These are phyloP conservation scores for Paxillus rubicundulus DNA, from an alignment of 768 basidiomycete genomes.

Conservation along the genomic window DNA sequence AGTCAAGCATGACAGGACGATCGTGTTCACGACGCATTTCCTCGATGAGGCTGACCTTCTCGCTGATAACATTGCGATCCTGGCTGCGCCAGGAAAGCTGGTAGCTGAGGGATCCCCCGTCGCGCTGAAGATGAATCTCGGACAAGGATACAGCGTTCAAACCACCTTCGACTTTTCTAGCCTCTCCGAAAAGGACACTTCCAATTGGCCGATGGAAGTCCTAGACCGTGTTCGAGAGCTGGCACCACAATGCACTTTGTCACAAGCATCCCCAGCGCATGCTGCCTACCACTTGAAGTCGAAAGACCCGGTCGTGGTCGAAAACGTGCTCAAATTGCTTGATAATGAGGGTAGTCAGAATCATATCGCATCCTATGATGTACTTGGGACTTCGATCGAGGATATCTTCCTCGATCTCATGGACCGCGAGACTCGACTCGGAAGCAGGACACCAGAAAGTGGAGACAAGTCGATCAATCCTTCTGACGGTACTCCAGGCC, in stretches of 20 bases:
- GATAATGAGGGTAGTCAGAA: constrained; percentile 41
- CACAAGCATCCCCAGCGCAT: constrained; percentile 43
- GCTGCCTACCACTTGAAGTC: constrained; percentile 57
- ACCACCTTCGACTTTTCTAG: constrained; percentile 45
- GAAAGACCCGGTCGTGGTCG: constrained; percentile 54
- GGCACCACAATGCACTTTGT: constrained; percentile 44
- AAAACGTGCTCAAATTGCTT: constrained; percentile 53
- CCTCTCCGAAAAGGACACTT: constrained; percentile 24
- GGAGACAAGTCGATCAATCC: constrained; percentile 19
- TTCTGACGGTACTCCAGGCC: neutral
- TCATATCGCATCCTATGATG: constrained; percentile 54
- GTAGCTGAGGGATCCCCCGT: constrained; percentile 76
- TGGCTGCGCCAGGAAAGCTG: constrained; percentile 72
- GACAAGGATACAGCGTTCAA: constrained; percentile 68
- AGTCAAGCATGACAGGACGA: constrained; percentile 61
- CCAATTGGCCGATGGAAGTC: constrained; percentile 26
- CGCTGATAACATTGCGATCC: constrained; percentile 71
- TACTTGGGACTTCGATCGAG: constrained; percentile 74
- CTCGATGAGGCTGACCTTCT: constrained; percentile 78
- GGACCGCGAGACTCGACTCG: constrained; percentile 33
- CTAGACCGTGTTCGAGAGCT: constrained; percentile 42
- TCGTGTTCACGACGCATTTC: constrained; percentile 81
- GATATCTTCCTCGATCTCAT: constrained; percentile 79
- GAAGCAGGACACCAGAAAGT: constrained; percentile 23
- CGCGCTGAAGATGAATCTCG: constrained; percentile 64